phyloP scores from a whole-genome alignment of 805 yeast species.

The Wickerhamiella cacticola region DNA sequence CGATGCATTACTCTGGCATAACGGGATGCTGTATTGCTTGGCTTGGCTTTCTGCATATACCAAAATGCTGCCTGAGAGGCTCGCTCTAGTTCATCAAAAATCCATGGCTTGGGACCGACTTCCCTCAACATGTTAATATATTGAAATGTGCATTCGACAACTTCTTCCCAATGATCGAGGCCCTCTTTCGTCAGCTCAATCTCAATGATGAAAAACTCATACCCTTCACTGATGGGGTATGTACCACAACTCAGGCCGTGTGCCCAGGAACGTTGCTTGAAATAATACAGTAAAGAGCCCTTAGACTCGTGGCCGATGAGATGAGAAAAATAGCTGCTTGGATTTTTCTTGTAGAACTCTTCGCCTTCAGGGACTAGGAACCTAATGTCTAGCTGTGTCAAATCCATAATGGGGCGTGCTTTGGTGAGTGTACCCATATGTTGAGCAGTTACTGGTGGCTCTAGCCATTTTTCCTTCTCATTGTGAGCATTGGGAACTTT shows the following conservation, averaged over 20 bases:
- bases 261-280: conserved; percentile 70
- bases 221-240: conserved; percentile 43
- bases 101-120: conserved; percentile 62
- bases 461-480: conserved; percentile 27
- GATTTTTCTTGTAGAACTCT: conserved; percentile 53
- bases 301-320: conserved; percentile 85
- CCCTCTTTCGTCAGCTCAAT: conserved; percentile 72
- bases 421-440: conserved; percentile 44
- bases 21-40: conserved; percentile 60
- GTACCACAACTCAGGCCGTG: conserved; percentile 65
- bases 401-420: conserved; percentile 76
- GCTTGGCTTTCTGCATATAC: conserved; percentile 65
- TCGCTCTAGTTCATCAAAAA: conserved; percentile 62
- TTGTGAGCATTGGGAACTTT: conserved; percentile 39
- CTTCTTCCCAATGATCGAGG: conserved; percentile 42
- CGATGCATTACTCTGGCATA: conserved; percentile 53
- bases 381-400: conserved; percentile 49
- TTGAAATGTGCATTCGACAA: conserved; percentile 52
- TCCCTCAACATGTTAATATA: conserved; percentile 51
- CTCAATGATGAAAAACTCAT: conserved; percentile 53
- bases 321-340: conserved; percentile 63
- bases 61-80: conserved; percentile 60
- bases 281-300: conserved; percentile 63
- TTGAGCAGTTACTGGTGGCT: conserved; percentile 35
- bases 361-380: conserved; percentile 70